Evolutionary conservation across 805 yeast species (phyloP).

Genomic region (Saccharomycopsis fibuligera): DNA sequence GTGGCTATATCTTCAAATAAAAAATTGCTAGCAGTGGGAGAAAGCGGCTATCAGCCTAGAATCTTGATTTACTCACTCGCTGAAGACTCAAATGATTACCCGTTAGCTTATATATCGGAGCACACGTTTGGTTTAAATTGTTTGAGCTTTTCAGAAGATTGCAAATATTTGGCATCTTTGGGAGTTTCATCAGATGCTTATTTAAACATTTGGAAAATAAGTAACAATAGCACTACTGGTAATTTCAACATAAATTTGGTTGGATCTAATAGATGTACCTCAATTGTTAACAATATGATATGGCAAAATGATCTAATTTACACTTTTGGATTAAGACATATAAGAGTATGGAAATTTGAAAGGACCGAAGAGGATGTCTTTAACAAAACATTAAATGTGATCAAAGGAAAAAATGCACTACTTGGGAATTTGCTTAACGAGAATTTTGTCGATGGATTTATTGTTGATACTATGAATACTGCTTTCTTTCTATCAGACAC

Average conservation of each 20-base stretch:
- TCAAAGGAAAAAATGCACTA: conserved; percentile 56
- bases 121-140: conserved; percentile 60
- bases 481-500: conserved; percentile 13
- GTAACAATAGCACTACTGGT: conserved; percentile 23
- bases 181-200: conserved; percentile 70
- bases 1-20: conserved; percentile 53
- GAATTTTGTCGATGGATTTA: conserved; percentile 40
- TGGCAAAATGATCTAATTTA: conserved; percentile 48
- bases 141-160: conserved; percentile 53
- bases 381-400: conserved; percentile 23
- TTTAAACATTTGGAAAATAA: conserved; percentile 52
- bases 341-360: conserved; percentile 55
- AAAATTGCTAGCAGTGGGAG: conserved; percentile 59
- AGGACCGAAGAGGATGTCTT: conserved; percentile 18
- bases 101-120: conserved; percentile 49
- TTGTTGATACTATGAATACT: conserved; percentile 24
- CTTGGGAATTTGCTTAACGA: conserved; percentile 43
- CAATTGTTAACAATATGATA: conserved; percentile 45
- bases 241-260: conserved; percentile 28
- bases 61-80: conserved; percentile 54
- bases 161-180: conserved; percentile 48
- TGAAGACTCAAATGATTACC: conserved; percentile 38
- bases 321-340: conserved; percentile 55
- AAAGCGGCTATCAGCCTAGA: conserved; percentile 63
- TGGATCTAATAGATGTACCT: conserved; percentile 58